Conservation (phyloP, 2,329 filamentous ascomycete genomes). For the Trichoderma breve region DNA sequence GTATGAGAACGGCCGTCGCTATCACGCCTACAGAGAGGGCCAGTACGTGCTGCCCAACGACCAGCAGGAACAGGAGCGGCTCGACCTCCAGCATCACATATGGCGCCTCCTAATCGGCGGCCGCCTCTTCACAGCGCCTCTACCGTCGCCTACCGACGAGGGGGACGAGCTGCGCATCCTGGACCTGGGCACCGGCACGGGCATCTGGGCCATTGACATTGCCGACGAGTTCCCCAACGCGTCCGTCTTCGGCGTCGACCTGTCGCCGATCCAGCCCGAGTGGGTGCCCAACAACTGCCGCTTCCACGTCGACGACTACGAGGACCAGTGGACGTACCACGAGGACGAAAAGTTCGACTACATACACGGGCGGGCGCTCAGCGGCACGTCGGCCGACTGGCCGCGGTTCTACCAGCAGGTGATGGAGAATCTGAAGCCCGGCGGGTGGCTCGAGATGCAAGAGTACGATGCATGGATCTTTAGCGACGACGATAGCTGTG, state of each 20-base stretch:
- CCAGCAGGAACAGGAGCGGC: conserved; percentile 52
- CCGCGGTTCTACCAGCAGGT: conserved; percentile 32
- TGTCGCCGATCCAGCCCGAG: conserved; percentile 58
- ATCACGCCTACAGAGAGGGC: conserved; percentile 48
- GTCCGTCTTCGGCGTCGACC: conserved; percentile 48
- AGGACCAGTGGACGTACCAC: conserved; percentile 45
- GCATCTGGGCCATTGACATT: conserved; percentile 60
- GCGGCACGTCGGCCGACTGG: conserved; percentile 36
- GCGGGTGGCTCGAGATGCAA: conserved; percentile 40
- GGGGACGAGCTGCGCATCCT: conserved; percentile 42
- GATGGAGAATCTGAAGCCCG: conserved; percentile 33
- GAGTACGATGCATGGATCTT: conserved; percentile 41
- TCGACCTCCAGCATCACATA: conserved; percentile 56
- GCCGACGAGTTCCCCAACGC: conserved; percentile 45
- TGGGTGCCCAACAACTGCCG: conserved; percentile 61
- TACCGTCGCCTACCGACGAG: conserved; percentile 28
- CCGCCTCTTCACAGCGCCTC: conserved; percentile 45
- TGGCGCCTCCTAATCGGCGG: conserved; percentile 46
- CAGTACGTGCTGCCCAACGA: conserved; percentile 49
- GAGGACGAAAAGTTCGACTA: conserved; percentile 40
- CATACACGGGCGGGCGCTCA: conserved; percentile 36
- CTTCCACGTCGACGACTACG: conserved; percentile 65
- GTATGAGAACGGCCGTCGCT: conserved; percentile 49
- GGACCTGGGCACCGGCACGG: conserved; percentile 60
- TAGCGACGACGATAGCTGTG: conserved; percentile 39